Evolutionary conservation across 495 filamentous ascomycete genomes (phyloP).

Genomic region (Aspergillus biplanus): DNA sequence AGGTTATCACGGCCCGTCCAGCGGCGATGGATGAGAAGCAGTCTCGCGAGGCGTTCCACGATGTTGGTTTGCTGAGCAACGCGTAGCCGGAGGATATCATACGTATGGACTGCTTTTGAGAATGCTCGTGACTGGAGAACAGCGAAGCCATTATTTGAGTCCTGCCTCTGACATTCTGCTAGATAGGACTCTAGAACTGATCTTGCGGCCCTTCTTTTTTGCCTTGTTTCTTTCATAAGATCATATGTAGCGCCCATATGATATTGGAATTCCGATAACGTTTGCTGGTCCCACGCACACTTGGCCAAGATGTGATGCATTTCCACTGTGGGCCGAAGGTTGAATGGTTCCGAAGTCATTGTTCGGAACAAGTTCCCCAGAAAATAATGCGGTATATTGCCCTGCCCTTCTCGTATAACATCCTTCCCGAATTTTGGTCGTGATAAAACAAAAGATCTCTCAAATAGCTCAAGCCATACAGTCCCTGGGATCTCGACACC

Average conservation of each 20-base stretch:
- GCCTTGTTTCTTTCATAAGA: constrained; percentile 34
- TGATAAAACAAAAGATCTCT: constrained; percentile 61
- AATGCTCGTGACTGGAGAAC: constrained; percentile 33
- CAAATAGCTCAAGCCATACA: constrained; percentile 62
- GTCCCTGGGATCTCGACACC: constrained; percentile 47
- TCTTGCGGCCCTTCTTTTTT: constrained; percentile 31
- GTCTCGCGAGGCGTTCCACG: constrained; percentile 27
- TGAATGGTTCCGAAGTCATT: constrained; percentile 61
- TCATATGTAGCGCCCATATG: constrained; percentile 39
- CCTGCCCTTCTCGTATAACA: constrained; percentile 25
- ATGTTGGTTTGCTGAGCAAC: constrained; percentile 36
- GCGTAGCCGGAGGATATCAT: constrained; percentile 40
- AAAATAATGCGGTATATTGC: constrained; percentile 43
- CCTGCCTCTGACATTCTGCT: not conserved
- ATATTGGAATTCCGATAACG: constrained; percentile 26
- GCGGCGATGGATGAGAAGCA: constrained; percentile 20
- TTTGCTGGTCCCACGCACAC: constrained; percentile 22
- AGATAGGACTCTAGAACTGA: constrained; percentile 32
- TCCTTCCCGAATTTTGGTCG: constrained; percentile 28
- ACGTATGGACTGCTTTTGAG: constrained; percentile 40
- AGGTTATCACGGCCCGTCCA: constrained; percentile 29
- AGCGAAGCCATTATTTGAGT: constrained; percentile 10
- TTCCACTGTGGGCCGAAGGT: constrained; percentile 54
- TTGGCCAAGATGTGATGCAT: constrained; percentile 58
- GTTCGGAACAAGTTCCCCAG: constrained; percentile 53